Conservation (phyloP, 345 rosid genomes). For the Aquilaria yunnanensis region DNA sequence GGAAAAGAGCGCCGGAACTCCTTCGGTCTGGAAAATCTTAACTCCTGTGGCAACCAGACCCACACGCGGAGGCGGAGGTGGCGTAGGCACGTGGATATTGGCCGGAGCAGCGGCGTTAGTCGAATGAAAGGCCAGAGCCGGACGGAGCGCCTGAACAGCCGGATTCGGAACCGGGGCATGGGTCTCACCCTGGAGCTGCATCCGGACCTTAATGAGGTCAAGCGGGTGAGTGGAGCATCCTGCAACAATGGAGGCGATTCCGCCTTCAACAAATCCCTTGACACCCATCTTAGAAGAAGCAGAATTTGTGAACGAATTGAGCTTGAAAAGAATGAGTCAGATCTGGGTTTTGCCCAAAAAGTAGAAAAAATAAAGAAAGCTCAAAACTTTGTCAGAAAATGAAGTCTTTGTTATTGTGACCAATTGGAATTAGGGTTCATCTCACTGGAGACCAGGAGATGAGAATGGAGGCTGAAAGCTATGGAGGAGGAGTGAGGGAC, state of each 20-base stretch:
- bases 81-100: conserved; percentile 24
- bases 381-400: not conserved
- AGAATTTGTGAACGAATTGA: not conserved
- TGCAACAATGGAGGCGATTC: conserved; percentile 72
- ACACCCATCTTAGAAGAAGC: conserved; percentile 44
- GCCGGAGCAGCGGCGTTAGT: conserved; percentile 5
- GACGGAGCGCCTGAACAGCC: conserved; percentile 40
- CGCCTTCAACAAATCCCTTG: conserved; percentile 88
- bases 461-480: conserved; percentile 65
- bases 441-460: conserved; percentile 67
- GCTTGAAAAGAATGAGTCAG: not conserved
- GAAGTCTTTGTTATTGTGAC: conserved; percentile 17
- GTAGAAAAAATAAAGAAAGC: not conserved
- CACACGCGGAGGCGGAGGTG: conserved; percentile 28
- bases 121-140: conserved; percentile 55
- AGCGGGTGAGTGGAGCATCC: conserved; percentile 87
- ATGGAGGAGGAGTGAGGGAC: conserved; percentile 67
- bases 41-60: conserved; percentile 56
- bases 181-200: conserved; percentile 82
- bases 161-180: conserved; percentile 22
- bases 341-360: conserved; percentile 2
- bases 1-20: conserved; percentile 60
- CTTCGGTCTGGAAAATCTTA: conserved; percentile 48
- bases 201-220: conserved; percentile 80
- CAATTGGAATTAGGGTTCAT: conserved; percentile 51